Evolutionary conservation across 176 grass and related monocot genomes (phyloP), one percentile per base, ranked within the genome.

Genomic region (Ensete ventricosum): DNA sequence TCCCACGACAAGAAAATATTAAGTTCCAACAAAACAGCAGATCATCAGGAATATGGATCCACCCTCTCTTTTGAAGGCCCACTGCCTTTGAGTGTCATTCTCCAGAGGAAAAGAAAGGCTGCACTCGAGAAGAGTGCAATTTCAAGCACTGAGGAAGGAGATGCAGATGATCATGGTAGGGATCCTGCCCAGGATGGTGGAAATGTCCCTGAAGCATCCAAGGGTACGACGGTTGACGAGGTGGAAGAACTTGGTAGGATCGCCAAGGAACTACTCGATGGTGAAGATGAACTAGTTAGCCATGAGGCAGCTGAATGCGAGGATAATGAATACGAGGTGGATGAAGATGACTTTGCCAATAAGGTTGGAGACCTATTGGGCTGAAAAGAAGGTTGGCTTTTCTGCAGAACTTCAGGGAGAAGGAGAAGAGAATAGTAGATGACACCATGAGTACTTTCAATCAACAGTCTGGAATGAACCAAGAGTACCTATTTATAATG

Each of bases 81-180:
- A 20, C 87, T 87, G 69, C 80, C 90, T 3, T 72, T 89, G 20
- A 76, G 87, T 69, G 69, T 55, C 58, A 88, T 89, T 55, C 53
- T 89, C 64, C 87, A 89, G 84, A 87, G 81, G 64, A 89, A 93
- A 81, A 85, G 77, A 59, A 70, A 71, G 57, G 26, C 54, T 23
- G n/a, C 54, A 54, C 76, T 76, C 72, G 79, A 55, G 51, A 64
- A 43, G 11, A 54, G 23, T 69, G 34, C 4, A 4, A 43, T 43
- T 4, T 72, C 24, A 19, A 23, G 53, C 64, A 34, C 14, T 50
- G 26, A 2, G 24, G 54, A 62, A 20, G 16, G 20, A 14, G 51
- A 22, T n/a, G 7, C 57, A 62, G 57, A 62, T 19, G 20, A 62
- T 62, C 57, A 62, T 62, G 20, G 3, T 17, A 21, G 14, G 14